Conservation (phyloP, 257 asterid genomes). For the Salvia rosmarinus region DNA sequence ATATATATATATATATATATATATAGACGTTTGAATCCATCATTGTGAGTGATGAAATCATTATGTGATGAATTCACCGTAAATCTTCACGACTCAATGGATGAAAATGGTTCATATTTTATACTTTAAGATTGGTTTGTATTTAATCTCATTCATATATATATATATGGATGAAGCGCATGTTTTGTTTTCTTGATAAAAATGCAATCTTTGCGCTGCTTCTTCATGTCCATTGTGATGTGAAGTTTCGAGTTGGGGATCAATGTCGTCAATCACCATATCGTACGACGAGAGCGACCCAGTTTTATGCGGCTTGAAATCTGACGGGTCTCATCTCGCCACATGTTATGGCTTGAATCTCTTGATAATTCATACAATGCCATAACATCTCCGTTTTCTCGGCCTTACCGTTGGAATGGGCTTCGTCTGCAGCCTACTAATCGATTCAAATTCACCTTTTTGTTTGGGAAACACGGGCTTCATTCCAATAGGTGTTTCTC, state of each 20-base stretch:
- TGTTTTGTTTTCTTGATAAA: constrained; percentile 29
- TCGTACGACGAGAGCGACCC: constrained; percentile 87
- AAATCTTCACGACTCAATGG: too few species aligned
- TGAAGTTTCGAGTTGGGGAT: constrained; percentile 65
- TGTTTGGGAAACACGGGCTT: constrained; percentile 86
- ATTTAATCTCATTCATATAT: too few species aligned
- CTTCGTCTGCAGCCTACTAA: constrained; percentile 75
- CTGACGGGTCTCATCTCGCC: constrained; percentile 81
- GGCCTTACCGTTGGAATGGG: constrained; percentile 84
- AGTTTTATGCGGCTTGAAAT: constrained; percentile 76
- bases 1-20: too few species aligned
- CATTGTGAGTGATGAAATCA: too few species aligned
- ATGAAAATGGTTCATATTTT: too few species aligned
- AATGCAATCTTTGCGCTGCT: constrained; percentile 43
- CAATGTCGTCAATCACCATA: constrained; percentile 87
- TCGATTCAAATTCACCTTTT: constrained; percentile 64
- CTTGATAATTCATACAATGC: constrained; percentile 61
- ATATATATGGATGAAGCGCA: constrained; percentile 34
- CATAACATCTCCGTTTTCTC: constrained; percentile 50
- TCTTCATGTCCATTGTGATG: constrained; percentile 36
- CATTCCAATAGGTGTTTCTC: constrained; percentile 65
- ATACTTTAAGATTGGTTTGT: too few species aligned
- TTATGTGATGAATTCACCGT: too few species aligned
- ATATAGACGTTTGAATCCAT: too few species aligned
- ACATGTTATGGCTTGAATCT: constrained; percentile 76